Conservation (phyloP, 441 rosid species). For the Erodium moschatum region DNA sequence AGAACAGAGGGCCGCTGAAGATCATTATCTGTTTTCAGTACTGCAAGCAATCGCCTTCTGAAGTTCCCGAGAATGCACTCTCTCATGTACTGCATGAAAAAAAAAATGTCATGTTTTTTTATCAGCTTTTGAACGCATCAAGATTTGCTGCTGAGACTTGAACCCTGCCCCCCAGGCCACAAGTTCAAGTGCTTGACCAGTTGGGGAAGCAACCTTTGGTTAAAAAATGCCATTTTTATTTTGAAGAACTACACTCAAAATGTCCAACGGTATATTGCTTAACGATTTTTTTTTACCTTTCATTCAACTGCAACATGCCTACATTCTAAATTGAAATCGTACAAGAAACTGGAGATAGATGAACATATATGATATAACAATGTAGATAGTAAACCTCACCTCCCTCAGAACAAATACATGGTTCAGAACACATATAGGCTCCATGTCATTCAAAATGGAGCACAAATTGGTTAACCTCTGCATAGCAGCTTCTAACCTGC, state of each 20-base stretch:
- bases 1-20: conserved; percentile 86
- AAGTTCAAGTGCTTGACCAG: too few relatives aligned
- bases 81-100: conserved; percentile 83
- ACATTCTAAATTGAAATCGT: neutral
- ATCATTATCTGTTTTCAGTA: conserved; percentile 79
- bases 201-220: too few relatives aligned
- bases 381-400: conserved; percentile 38
- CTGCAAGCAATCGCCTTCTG: conserved; percentile 80
- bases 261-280: neutral
- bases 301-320: neutral
- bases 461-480: conserved; percentile 94
- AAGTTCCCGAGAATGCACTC: conserved; percentile 94
- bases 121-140: too few relatives aligned
- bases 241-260: neutral
- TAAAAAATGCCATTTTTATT: neutral
- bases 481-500: conserved; percentile 99
- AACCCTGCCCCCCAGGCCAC: too few relatives aligned
- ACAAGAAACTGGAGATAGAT: conserved; percentile 2
- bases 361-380: neutral
- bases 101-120: neutral
- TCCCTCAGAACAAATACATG: conserved; percentile 96
- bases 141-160: too few relatives aligned
- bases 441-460: conserved; percentile 95
- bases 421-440: conserved; percentile 94
- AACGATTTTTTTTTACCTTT: neutral